Conservation (phyloP, 2,329 filamentous ascomycete species). For the Cadophora sp. region DNA sequence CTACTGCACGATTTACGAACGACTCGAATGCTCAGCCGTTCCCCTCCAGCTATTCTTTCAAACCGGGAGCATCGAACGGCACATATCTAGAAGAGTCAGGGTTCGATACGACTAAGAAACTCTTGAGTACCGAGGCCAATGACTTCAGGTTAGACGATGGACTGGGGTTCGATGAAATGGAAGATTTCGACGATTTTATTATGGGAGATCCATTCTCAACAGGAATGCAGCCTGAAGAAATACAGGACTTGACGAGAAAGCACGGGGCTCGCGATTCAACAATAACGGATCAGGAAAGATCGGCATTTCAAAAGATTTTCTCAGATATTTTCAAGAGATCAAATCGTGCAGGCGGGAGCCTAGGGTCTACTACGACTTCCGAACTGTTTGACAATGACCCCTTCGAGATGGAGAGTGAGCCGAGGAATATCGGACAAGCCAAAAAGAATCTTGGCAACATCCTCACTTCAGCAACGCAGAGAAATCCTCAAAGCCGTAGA, state of each 20-base stretch:
- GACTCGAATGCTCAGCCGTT: neutral
- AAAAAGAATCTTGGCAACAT: conserved; percentile 35
- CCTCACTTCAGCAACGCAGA: conserved; percentile 27
- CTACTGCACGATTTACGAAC: neutral
- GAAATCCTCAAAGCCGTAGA: conserved; percentile 18
- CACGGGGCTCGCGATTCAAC: conserved; percentile 50
- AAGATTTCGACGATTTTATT: conserved; percentile 25
- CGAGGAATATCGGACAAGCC: conserved; percentile 21
- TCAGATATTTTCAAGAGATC: conserved; percentile 57
- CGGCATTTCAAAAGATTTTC: conserved; percentile 61
- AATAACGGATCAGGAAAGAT: conserved; percentile 61
- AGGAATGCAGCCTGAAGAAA: conserved; percentile 24
- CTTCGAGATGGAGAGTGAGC: neutral
- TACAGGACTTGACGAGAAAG: conserved; percentile 34
- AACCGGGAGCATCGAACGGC: neutral
- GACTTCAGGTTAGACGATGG: neutral
- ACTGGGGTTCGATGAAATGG: conserved; percentile 7
- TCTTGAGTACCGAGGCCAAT: neutral
- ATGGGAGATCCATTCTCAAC: conserved; percentile 20
- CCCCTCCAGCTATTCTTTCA: neutral
- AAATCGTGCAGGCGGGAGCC: conserved; percentile 1
- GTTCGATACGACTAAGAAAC: neutral
- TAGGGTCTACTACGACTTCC: neutral
- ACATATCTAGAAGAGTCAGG: neutral
- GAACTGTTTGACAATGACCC: neutral